Evolutionary conservation across 2,329 filamentous ascomycete species (phyloP).

Genomic region (Dryadomyces quercivorus): DNA sequence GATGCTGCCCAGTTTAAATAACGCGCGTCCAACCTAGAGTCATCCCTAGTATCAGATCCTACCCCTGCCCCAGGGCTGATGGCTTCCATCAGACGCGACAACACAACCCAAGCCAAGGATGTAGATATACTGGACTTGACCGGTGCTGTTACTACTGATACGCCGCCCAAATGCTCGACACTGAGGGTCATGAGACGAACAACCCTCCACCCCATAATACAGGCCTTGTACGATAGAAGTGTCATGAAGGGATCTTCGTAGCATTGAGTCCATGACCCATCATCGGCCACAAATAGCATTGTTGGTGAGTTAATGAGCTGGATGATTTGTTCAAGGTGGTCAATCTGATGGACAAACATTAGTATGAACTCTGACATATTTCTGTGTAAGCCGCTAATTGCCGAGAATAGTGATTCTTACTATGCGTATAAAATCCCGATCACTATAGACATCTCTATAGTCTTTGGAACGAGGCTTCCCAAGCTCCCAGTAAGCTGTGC

Average conservation of each 20-base stretch:
- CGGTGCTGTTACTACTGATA: background rate
- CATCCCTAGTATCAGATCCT: background rate
- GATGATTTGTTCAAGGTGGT: conserved; percentile 1
- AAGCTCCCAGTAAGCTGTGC: background rate
- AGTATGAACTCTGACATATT: no score
- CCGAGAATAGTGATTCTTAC: background rate
- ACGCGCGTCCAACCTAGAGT: background rate
- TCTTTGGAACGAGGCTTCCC: background rate
- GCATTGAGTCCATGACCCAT: background rate
- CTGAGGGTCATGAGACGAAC: background rate
- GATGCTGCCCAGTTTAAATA: background rate
- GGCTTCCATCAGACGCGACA: background rate
- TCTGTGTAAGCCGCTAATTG: no score
- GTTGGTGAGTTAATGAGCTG: background rate
- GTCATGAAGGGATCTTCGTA: background rate
- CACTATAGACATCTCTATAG: background rate
- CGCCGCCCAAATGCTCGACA: background rate
- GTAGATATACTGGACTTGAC: background rate
- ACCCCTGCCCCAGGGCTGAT: background rate
- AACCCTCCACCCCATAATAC: background rate
- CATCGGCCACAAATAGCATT: background rate
- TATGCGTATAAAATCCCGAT: background rate
- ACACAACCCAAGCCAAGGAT: background rate
- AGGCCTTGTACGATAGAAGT: background rate
- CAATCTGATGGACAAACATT: background rate